Evolutionary conservation across 2,329 filamentous ascomycete species (phyloP).

Genomic region (Madurella fahalii): DNA sequence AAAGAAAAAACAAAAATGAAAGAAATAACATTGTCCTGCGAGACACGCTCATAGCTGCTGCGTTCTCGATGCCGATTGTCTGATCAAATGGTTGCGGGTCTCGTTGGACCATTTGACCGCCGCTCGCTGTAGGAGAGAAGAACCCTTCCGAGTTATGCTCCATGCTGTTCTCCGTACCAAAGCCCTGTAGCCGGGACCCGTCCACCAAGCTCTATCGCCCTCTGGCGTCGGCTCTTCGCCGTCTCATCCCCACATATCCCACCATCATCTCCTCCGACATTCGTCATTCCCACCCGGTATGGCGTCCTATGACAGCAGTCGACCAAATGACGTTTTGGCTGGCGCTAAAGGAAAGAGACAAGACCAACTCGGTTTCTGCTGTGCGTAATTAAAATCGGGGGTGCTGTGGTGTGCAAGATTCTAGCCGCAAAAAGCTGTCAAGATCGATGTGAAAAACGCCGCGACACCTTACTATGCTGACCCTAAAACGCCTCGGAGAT

Average conservation of each 20-base stretch:
- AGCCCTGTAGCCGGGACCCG: too few relatives aligned
- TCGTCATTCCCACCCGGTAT: neutral
- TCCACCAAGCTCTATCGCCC: too few relatives aligned
- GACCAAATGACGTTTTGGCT: neutral
- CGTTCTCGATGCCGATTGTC: neutral
- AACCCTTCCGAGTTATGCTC: neutral
- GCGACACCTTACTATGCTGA: conserved; percentile 57
- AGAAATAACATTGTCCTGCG: neutral
- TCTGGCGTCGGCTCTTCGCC: too few relatives aligned
- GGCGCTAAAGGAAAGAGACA: conserved; percentile 1
- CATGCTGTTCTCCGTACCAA: neutral
- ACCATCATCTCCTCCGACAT: neutral
- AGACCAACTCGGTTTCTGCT: neutral
- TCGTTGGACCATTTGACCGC: neutral
- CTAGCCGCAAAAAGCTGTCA: conserved; percentile 23
- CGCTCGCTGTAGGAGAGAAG: neutral
- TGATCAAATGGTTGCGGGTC: neutral
- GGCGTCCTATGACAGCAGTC: neutral
- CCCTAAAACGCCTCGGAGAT: conserved; percentile 47
- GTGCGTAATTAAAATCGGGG: conserved; percentile 23
- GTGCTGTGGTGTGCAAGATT: conserved; percentile 25
- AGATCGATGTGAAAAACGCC: conserved; percentile 42
- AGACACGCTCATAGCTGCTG: neutral
- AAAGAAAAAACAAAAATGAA: conserved; percentile 3
- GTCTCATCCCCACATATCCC: neutral